A percentile compares a stretch with the other conserved stretches of the same genome.
Conservation (phyloP, 2,329 filamentous ascomycete genomes). For the Ophiostoma sp. region DNA sequence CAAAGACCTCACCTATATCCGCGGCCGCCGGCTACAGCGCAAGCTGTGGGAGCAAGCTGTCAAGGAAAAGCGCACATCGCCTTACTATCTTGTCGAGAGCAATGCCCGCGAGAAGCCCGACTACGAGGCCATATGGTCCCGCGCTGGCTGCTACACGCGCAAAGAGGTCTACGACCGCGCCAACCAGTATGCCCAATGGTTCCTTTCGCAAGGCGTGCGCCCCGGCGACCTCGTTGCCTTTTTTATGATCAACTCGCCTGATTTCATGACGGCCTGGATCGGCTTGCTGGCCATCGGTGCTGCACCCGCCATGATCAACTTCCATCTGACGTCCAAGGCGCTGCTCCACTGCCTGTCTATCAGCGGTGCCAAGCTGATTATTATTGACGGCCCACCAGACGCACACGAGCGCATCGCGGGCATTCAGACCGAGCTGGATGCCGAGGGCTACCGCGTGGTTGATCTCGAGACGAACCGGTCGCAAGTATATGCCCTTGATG, state of each 20-base stretch:
- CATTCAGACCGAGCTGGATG: conserved; percentile 47
- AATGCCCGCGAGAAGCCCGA: conserved; percentile 47
- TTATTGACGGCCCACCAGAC: conserved; percentile 53
- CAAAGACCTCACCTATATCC: conserved; percentile 53
- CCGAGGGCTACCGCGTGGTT: conserved; percentile 49
- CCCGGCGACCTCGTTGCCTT: conserved; percentile 58
- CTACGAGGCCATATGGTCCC: conserved; percentile 62
- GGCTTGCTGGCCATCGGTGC: conserved; percentile 61
- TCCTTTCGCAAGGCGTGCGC: conserved; percentile 52
- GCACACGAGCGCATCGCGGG: conserved; percentile 54
- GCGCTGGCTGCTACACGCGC: conserved; percentile 55
- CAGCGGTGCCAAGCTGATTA: conserved; percentile 49
- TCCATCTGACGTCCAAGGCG: conserved; percentile 58
- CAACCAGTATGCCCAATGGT: conserved; percentile 58
- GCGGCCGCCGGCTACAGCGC: conserved; percentile 38
- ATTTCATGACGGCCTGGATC: conserved; percentile 62
- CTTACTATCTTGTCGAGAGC: conserved; percentile 62
- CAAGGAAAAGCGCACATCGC: conserved; percentile 48
- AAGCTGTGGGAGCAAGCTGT: conserved; percentile 46
- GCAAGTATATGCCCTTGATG: conserved; percentile 33
- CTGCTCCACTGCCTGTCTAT: conserved; percentile 61
- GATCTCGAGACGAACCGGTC: conserved; percentile 46
- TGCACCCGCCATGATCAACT: conserved; percentile 66
- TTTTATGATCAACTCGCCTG: conserved; percentile 61
- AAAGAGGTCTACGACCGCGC: conserved; percentile 49